phyloP scores from a whole-genome alignment of 257 asterid species.

The Penstemon newberryi region DNA sequence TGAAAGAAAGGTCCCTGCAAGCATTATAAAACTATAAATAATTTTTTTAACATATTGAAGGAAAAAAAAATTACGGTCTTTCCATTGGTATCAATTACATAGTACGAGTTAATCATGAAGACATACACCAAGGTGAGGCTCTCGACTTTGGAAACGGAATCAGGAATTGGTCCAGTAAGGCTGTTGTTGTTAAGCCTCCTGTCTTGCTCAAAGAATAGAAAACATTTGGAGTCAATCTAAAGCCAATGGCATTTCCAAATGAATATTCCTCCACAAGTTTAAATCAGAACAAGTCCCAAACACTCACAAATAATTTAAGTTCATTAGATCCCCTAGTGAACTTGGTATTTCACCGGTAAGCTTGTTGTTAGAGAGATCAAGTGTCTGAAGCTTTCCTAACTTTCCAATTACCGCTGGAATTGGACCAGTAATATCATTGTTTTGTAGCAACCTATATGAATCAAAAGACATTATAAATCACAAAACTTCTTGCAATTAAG shows the following conservation, averaged over 20 bases:
- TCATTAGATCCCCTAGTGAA: slow-evolving; percentile 64
- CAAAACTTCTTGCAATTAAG: no score
- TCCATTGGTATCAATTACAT: neutral
- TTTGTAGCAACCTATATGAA: slow-evolving; percentile 75
- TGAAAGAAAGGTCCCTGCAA: slow-evolving; percentile 91
- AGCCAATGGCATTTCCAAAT: neutral
- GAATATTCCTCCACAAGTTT: neutral
- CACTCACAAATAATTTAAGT: slow-evolving; percentile 89
- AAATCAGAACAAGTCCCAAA: no score
- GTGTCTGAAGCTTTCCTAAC: slow-evolving; percentile 73
- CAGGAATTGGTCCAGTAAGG: slow-evolving; percentile 71
- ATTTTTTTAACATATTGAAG: neutral
- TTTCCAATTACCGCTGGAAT: slow-evolving; percentile 76
- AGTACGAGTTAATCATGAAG: no score
- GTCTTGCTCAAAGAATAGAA: slow-evolving; percentile 47
- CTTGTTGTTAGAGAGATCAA: slow-evolving; percentile 84
- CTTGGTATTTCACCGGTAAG: slow-evolving; percentile 68
- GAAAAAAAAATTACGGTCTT: slow-evolving; percentile 3
- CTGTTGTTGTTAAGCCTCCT: slow-evolving; percentile 97
- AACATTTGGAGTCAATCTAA: slow-evolving; percentile 27
- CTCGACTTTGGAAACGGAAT: slow-evolving; percentile 54
- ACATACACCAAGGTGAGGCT: slow-evolving; percentile 88
- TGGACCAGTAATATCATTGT: slow-evolving; percentile 77
- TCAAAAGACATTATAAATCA: neutral
- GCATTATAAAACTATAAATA: neutral